Conservation (phyloP, 2,329 filamentous ascomycete species). For the Thermothelomyces thermophilus region DNA sequence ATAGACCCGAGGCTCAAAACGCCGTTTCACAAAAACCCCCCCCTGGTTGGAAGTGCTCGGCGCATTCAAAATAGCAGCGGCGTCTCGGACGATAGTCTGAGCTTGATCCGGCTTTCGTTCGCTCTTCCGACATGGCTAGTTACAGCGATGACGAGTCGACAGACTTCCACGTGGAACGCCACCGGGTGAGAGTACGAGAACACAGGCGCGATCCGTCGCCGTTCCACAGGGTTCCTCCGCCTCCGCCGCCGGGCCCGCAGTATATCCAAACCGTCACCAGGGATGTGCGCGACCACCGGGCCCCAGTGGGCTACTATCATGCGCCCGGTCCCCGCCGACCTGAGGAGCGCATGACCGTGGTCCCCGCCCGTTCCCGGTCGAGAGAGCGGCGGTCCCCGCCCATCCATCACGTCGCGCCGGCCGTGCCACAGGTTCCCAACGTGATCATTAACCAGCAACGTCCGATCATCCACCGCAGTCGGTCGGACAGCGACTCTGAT, state of each 20-base stretch:
- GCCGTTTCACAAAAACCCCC: too few species aligned
- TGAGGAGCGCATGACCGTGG: constrained; percentile 40
- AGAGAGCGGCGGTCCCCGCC: constrained; percentile 43
- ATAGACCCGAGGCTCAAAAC: background rate
- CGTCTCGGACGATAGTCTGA: background rate
- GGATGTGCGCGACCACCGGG: constrained; percentile 26
- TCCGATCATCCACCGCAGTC: background rate
- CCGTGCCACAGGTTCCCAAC: constrained; percentile 28
- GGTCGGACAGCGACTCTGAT: constrained; percentile 15
- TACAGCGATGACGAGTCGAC: constrained; percentile 44
- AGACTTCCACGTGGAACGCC: constrained; percentile 33
- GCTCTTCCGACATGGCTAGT: constrained; percentile 18
- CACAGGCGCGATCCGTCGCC: constrained; percentile 18
- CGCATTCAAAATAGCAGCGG: background rate
- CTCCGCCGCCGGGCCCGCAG: constrained; percentile 30
- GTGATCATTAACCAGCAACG: constrained; percentile 16
- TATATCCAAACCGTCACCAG: constrained; percentile 37
- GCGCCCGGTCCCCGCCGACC: constrained; percentile 33
- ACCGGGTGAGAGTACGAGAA: background rate
- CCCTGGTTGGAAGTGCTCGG: too few species aligned
- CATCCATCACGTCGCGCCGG: constrained; percentile 24
- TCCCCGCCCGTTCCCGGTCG: constrained; percentile 36
- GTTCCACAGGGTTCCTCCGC: constrained; percentile 23
- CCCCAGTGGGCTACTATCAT: constrained; percentile 35
- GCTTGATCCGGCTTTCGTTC: background rate